Evolutionary conservation across 2,329 filamentous ascomycete genomes (phyloP).

Genomic region (Cadophora malorum): DNA sequence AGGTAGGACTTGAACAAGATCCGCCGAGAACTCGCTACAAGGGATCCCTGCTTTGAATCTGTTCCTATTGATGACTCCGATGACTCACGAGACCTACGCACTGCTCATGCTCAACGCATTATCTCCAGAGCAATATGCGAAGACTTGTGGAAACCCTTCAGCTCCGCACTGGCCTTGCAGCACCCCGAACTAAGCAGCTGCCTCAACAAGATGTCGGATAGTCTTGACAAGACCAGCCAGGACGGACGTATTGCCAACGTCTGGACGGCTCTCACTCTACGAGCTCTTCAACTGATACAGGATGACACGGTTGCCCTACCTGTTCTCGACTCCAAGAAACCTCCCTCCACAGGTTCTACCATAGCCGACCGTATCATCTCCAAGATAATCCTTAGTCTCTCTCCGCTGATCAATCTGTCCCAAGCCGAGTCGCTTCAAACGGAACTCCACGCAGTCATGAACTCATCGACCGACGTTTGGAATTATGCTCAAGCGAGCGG

Average conservation of each 20-base stretch:
- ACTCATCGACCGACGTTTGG: constrained; percentile 30
- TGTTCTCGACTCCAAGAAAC: constrained; percentile 2
- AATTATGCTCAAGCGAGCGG: constrained; percentile 26
- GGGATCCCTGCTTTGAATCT: constrained; percentile 24
- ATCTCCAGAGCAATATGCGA: constrained; percentile 30
- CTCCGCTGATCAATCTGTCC: constrained; percentile 24
- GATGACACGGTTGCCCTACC: background rate
- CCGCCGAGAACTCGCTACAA: constrained; percentile 18
- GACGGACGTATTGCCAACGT: constrained; percentile 27
- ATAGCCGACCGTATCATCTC: constrained; percentile 24
- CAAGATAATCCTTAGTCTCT: constrained; percentile 13
- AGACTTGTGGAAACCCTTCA: constrained; percentile 30
- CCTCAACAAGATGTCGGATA: constrained; percentile 25
- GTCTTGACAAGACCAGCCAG: constrained; percentile 19
- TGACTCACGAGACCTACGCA: constrained; percentile 26
- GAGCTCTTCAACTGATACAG: constrained; percentile 24
- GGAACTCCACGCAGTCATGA: constrained; percentile 22
- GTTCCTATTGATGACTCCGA: constrained; percentile 31
- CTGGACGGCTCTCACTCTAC: constrained; percentile 33
- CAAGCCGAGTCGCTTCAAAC: constrained; percentile 20
- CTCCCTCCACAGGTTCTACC: background rate
- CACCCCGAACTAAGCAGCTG: constrained; percentile 20
- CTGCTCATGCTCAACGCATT: constrained; percentile 31
- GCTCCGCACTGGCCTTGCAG: constrained; percentile 22
- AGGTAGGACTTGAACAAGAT: constrained; percentile 26